These are phyloP conservation scores for Pythium rishiriense DNA, from an alignment of 352 stramenopile species.

Conservation along the genomic window DNA sequence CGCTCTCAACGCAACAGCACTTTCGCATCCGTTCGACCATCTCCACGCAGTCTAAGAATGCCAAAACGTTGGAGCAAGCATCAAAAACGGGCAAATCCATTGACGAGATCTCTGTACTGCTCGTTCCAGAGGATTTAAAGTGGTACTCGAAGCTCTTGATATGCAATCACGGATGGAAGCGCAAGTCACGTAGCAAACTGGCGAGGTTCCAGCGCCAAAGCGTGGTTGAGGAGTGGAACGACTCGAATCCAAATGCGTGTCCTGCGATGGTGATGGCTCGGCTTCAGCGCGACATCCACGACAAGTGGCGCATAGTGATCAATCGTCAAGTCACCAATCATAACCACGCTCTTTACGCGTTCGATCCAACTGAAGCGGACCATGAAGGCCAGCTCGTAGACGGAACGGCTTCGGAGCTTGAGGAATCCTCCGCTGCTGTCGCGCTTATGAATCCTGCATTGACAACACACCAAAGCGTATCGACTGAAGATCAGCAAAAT, in stretches of 20 bases:
- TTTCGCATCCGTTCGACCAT: constrained; percentile 79
- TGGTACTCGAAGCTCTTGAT: constrained; percentile 84
- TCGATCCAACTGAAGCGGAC: constrained; percentile 6
- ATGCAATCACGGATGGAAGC: constrained; percentile 75
- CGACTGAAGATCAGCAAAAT: constrained; percentile 14
- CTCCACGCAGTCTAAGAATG: constrained; percentile 57
- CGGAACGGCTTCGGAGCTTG: constrained; percentile 1
- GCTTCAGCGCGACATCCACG: constrained; percentile 60
- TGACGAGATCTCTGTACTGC: constrained; percentile 26
- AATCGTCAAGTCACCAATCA: constrained; percentile 67
- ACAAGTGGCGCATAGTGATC: constrained; percentile 67
- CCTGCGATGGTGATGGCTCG: constrained; percentile 70
- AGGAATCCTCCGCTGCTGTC: background rate
- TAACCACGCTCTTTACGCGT: constrained; percentile 42
- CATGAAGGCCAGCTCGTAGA: background rate
- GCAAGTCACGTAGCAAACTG: constrained; percentile 51
- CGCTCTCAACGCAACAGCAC: constrained; percentile 54
- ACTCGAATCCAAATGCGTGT: constrained; percentile 31
- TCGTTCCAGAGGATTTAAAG: constrained; percentile 57
- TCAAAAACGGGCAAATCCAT: constrained; percentile 38
- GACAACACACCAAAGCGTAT: background rate
- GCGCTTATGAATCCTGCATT: background rate
- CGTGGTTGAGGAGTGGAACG: background rate
- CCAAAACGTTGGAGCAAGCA: constrained; percentile 45
- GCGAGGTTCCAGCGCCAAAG: constrained; percentile 6